Evolutionary conservation across 768 basidiomycete species (phyloP).

Genomic region (Scleroderma citrinum): DNA sequence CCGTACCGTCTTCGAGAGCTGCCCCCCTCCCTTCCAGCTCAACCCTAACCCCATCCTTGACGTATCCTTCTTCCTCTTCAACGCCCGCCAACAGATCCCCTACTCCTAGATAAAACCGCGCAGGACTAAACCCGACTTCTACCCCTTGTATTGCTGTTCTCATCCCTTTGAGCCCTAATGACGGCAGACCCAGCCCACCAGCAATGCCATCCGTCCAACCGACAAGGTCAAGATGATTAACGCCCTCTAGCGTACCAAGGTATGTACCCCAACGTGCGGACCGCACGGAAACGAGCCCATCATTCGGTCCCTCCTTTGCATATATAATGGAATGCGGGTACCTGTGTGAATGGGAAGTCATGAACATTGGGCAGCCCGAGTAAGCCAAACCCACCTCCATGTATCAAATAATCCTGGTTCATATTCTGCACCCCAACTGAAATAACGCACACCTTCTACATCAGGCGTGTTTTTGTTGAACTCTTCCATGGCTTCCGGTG

Average conservation of each 20-base stretch:
- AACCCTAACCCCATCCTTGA: constrained; percentile 19
- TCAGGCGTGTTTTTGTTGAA: constrained; percentile 90
- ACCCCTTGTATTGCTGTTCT: constrained; percentile 86
- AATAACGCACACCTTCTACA: constrained; percentile 74
- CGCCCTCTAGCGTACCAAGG: constrained; percentile 83
- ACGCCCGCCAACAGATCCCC: constrained; percentile 72
- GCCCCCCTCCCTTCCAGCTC: constrained; percentile 14
- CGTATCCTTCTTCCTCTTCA: constrained; percentile 53
- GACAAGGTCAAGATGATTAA: constrained; percentile 89
- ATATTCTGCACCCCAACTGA: constrained; percentile 92
- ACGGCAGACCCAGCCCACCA: constrained; percentile 22
- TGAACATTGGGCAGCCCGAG: neutral
- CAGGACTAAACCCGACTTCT: constrained; percentile 87
- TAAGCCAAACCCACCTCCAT: constrained; percentile 49
- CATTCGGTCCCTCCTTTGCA: constrained; percentile 88
- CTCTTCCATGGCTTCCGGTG: constrained; percentile 73
- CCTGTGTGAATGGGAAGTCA: constrained; percentile 8
- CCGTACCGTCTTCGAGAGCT: neutral
- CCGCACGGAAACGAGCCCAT: constrained; percentile 85
- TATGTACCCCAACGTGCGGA: constrained; percentile 95
- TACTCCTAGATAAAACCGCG: constrained; percentile 84
- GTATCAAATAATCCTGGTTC: constrained; percentile 88
- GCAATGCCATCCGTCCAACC: constrained; percentile 66
- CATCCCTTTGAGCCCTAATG: constrained; percentile 51
- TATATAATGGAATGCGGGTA: constrained; percentile 78